A percentile compares a stretch with the other conserved stretches of the same genome.
Conservation (phyloP, 1,284 basidiomycete genomes). For the Ceraceosorus guamensis region DNA sequence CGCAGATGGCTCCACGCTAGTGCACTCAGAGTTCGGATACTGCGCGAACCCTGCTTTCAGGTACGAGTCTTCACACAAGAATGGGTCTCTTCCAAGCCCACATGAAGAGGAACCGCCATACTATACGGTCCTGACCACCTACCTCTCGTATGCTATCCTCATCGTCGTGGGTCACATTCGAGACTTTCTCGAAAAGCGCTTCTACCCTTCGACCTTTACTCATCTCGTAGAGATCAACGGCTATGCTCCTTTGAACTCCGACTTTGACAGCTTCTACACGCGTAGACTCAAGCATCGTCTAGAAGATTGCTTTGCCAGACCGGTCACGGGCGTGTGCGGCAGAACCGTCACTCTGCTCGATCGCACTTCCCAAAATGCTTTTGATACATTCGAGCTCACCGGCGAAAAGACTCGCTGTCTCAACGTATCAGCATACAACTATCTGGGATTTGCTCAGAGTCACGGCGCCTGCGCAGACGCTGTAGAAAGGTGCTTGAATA, state of each 20-base stretch:
- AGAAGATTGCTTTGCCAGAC: constrained; percentile 91
- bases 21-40: constrained; percentile 77
- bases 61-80: constrained; percentile 59
- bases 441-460: constrained; percentile 94
- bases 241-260: constrained; percentile 91
- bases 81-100: constrained; percentile 29
- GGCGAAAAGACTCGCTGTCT: constrained; percentile 77
- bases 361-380: constrained; percentile 74
- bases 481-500: constrained; percentile 57
- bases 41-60: constrained; percentile 67
- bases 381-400: constrained; percentile 68
- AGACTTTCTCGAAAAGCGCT: constrained; percentile 87
- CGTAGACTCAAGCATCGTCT: constrained; percentile 86
- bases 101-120: constrained; percentile 75
- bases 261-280: constrained; percentile 99
- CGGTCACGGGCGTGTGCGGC: constrained; percentile 88
- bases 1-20: constrained; percentile 28
- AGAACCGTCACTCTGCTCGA: constrained; percentile 84
- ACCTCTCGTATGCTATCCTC: constrained; percentile 54
- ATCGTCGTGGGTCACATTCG: constrained; percentile 85
- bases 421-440: constrained; percentile 98
- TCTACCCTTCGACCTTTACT: constrained; percentile 65
- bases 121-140: constrained; percentile 82
- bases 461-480: constrained; percentile 87
- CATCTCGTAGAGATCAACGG: constrained; percentile 54